Evolutionary conservation across 768 basidiomycete genomes (phyloP).

Genomic region (Suillus variegatus): DNA sequence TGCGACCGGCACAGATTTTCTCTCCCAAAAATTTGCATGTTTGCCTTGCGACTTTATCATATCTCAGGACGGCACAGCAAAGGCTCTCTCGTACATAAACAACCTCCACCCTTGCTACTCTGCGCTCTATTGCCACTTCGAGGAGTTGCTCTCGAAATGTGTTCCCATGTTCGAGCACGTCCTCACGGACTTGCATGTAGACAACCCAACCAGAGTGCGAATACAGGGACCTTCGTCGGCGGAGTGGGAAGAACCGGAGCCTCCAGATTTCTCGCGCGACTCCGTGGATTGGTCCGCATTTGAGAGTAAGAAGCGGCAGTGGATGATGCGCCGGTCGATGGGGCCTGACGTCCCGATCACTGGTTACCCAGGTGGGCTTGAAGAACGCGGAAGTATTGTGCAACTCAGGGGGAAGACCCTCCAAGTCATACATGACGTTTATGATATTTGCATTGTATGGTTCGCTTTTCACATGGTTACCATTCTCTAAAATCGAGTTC

Average conservation of each 20-base stretch:
- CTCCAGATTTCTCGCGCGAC: constrained; percentile 50
- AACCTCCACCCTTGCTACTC: constrained; percentile 43
- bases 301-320: constrained; percentile 43
- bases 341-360: constrained; percentile 43
- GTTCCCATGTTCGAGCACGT: constrained; percentile 54
- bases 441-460: constrained; percentile 45
- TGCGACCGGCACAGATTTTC: constrained; percentile 37
- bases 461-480: background rate
- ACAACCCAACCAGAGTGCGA: constrained; percentile 45
- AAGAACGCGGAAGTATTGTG: constrained; percentile 40
- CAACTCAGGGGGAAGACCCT: constrained; percentile 39
- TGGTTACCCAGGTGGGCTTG: constrained; percentile 50
- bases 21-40: constrained; percentile 41
- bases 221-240: constrained; percentile 43
- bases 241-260: constrained; percentile 50
- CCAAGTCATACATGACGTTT: constrained; percentile 45
- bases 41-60: constrained; percentile 45
- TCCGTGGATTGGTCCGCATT: constrained; percentile 49
- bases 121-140: constrained; percentile 34
- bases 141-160: constrained; percentile 34
- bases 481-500: constrained; percentile 4
- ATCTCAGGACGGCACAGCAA: constrained; percentile 28
- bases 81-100: constrained; percentile 54
- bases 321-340: constrained; percentile 45
- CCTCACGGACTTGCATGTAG: constrained; percentile 52